Base-by-base conservation (phyloP, 495 filamentous ascomycete species). In the Apiosordaria backusii region DNA sequence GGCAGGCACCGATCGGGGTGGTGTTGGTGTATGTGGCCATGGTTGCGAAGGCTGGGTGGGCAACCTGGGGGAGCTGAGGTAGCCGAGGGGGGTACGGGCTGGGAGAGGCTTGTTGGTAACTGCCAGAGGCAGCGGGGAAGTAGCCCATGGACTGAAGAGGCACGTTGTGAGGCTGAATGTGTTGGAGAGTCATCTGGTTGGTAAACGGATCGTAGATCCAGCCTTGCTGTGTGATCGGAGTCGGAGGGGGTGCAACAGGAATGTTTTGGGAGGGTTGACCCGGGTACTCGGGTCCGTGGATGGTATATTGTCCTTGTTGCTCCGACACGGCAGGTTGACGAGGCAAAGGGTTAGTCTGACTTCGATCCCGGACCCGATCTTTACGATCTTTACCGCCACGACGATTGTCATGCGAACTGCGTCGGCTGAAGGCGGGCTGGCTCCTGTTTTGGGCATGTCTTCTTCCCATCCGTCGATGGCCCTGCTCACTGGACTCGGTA, bases 1-100 rank as follows among this genome's bases (percentile, higher is more conserved):
- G 57, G 26, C 21, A 53, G 6, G 65, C 62, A 23, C 65, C 62
- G 6, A 4, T 9, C 4, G 66, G 69, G 53, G 65, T 63, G 40
- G 67, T 60, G 63, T 68, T 58, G 23, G 63, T 55, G 60, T 60
- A 68, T 15, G 63, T 68, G 4, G 52, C 54, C 2, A 23, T 3
- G 0, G 63, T 68, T 0, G 63, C 60, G 60, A 57, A 65, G 22
- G 54, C 26, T 1, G 68, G 65, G 53, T 61, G 19, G 25, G 60
- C 62, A 9, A 45, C 13, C 35, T 45, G 35, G 35, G 13, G 61
- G 29, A 21, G 25, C 10, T 19, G 52, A 19, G 22, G 45, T 15
- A 52, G 61, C 16, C 5, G 50, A 24, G 35, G 5, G n/a, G 13
- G 21, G 62, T 55, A 25, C n/a, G 26, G 45, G 16, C 26, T 54